Percentiles rank a stretch among this genome's conserved stretches.
Evolutionary conservation across 2,329 filamentous ascomycete genomes (phyloP).

Genomic region (Penicillium hordei): DNA sequence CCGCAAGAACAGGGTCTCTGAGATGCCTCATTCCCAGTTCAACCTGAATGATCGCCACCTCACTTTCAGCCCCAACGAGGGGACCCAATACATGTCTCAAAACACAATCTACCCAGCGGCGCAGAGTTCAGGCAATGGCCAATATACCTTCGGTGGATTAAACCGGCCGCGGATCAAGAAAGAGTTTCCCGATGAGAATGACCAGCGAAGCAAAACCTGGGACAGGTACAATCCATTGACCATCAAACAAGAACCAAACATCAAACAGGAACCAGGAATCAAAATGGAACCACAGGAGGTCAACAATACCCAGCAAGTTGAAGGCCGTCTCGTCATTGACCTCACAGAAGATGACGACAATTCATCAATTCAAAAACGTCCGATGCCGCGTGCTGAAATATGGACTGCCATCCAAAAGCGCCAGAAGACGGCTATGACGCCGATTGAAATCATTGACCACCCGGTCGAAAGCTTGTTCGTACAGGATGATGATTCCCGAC

Average conservation of each 20-base stretch:
- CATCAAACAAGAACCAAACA: background rate
- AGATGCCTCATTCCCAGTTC: background rate
- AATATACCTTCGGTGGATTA: background rate
- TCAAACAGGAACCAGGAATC: background rate
- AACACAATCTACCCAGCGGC: too few relatives aligned
- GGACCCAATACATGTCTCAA: background rate
- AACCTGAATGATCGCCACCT: background rate
- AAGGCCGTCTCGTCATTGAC: background rate
- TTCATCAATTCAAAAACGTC: background rate
- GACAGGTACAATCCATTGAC: too few relatives aligned
- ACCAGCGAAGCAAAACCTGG: background rate
- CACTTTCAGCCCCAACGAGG: background rate
- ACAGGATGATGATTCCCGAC: background rate
- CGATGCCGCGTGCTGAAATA: background rate
- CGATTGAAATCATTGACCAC: background rate
- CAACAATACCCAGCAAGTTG: background rate
- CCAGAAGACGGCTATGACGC: background rate
- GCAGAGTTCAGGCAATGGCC: background rate
- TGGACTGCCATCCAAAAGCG: background rate
- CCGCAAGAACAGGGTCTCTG: background rate
- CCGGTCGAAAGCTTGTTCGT: background rate
- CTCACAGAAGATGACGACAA: background rate
- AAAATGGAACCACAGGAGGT: background rate
- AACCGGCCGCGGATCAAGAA: background rate
- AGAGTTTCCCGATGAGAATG: background rate